phyloP scores from a whole-genome alignment of 768 basidiomycete genomes.

The Trametes villosa region DNA sequence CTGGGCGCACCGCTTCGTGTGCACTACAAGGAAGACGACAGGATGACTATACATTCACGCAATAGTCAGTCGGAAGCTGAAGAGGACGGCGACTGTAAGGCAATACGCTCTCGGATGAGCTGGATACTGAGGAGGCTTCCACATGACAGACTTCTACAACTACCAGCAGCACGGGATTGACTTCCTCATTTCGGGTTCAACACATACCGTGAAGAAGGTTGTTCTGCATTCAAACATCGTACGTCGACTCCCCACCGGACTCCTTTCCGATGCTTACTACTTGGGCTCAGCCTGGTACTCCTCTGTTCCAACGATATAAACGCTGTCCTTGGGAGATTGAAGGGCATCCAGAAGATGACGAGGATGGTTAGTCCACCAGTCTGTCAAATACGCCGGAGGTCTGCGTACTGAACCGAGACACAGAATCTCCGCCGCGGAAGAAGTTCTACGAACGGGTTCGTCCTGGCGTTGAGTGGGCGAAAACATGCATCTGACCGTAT shows the following conservation, averaged over 20 bases:
- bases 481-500: neutral
- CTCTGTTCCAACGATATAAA: conserved; percentile 89
- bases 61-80: conserved; percentile 46
- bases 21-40: conserved; percentile 87
- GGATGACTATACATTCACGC: conserved; percentile 82
- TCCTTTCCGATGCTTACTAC: neutral
- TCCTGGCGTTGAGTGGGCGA: neutral
- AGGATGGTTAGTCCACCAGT: conserved; percentile 58
- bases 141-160: conserved; percentile 78
- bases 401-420: conserved; percentile 2
- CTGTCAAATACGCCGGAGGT: neutral
- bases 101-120: neutral
- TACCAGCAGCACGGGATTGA: conserved; percentile 93
- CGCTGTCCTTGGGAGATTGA: conserved; percentile 92
- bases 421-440: conserved; percentile 77
- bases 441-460: conserved; percentile 71
- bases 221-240: conserved; percentile 89
- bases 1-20: conserved; percentile 77
- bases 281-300: conserved; percentile 79
- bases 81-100: conserved; percentile 55
- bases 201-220: conserved; percentile 82
- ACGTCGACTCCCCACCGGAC: conserved; percentile 35
- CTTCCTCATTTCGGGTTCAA: conserved; percentile 74
- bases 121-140: conserved; percentile 7
- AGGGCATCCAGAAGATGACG: conserved; percentile 78